Conservation (phyloP, 495 filamentous ascomycete species). For the Sphaerosporella brunnea region DNA sequence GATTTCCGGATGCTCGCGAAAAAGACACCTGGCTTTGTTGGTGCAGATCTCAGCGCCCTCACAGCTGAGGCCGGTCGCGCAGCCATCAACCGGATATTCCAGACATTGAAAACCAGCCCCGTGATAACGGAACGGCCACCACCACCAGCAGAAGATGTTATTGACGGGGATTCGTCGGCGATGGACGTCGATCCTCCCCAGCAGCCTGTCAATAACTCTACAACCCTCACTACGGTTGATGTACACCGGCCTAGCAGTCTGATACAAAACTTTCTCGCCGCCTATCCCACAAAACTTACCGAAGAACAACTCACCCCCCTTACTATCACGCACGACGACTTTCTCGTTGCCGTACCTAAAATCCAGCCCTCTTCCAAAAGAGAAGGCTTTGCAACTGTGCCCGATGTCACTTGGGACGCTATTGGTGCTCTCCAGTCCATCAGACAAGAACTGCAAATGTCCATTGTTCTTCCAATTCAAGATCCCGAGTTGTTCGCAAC, state of each 20-base stretch:
- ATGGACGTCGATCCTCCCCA: slow-evolving; percentile 14
- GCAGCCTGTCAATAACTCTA: not conserved
- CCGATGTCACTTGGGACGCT: slow-evolving; percentile 88
- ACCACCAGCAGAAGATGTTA: not conserved
- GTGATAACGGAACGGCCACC: not conserved
- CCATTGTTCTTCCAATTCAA: slow-evolving; percentile 85
- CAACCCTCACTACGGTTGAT: slow-evolving; percentile 2
- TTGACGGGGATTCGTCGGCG: not conserved
- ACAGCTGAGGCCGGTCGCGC: slow-evolving; percentile 55
- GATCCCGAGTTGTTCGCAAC: slow-evolving; percentile 59
- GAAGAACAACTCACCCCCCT: slow-evolving; percentile 19
- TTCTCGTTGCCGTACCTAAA: slow-evolving; percentile 57
- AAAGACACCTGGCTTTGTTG: slow-evolving; percentile 83
- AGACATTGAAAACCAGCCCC: slow-evolving; percentile 25
- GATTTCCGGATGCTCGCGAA: slow-evolving; percentile 69
- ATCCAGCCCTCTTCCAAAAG: slow-evolving; percentile 88
- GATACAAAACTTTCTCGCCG: slow-evolving; percentile 30
- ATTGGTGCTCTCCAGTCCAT: slow-evolving; percentile 71
- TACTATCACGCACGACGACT: slow-evolving; percentile 35
- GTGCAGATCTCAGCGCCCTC: slow-evolving; percentile 75
- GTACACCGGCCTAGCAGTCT: slow-evolving; percentile 8
- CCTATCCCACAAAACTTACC: slow-evolving; percentile 26
- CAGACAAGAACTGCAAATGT: slow-evolving; percentile 64
- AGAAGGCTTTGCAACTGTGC: slow-evolving; percentile 92
- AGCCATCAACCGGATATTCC: slow-evolving; percentile 42